Evolutionary conservation across 768 basidiomycete genomes (phyloP), one percentile per base, ranked within the genome.

Genomic region (Cubamyces lactineus): DNA sequence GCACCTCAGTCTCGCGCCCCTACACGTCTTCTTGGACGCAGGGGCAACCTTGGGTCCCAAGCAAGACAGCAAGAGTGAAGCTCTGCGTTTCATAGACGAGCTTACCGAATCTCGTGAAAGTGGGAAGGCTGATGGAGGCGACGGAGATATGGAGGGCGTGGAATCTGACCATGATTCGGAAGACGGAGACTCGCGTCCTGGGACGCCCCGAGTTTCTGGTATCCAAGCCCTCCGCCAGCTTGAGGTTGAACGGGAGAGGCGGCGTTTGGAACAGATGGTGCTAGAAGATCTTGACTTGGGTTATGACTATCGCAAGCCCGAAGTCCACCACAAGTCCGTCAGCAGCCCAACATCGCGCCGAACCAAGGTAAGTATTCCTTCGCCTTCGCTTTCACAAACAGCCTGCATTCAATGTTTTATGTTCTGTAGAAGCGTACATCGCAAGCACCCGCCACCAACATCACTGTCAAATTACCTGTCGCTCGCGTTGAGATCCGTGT

Each of bases 1-100:
- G 34, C 76, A 81, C 28, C 68, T 84, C n/a, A 69, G 71, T n/a
- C 51, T 84, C 8, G 76, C 77, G 11, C 89, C 94, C 11, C 67
- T 96, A 11, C 93, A 94, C 68, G 43, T 90, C n/a, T 92, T 93
- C 69, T 53, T 91, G 26, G 92, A 96, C 71, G 75, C 92, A 48
- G 81, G 74, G 38, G 71, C 77, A 57, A 65, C 79, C 19, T 65
- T 84, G 52, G 69, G 77, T 61, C 66, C 75, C 66, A 68, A 72
- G 71, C 6, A 66, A 69, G n/a, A 57, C 16, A 56, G 47, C 5
- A 47, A 57, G 30, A 71, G 62, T 53, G 77, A 72, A 61, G 74
- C 79, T 47, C 69, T 84, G 38, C 69, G 73, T 0, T 89, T 89
- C 63, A 41, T 88, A 45, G 77, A 84, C 9, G 80, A 82, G 15